Conservation (phyloP, 1,284 basidiomycete species). For the Microbotryomycetes sp. region DNA sequence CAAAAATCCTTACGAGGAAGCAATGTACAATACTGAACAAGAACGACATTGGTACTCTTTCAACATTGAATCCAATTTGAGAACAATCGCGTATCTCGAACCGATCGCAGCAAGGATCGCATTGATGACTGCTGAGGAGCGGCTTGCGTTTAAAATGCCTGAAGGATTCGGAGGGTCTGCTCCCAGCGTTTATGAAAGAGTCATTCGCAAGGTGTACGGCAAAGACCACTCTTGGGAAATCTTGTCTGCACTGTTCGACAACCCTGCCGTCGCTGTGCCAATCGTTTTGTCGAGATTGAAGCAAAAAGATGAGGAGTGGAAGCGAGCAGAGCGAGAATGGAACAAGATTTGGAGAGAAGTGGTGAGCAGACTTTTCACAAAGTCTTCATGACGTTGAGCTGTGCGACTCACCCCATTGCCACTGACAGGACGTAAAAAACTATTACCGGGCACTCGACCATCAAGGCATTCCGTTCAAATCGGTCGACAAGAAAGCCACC, state of each 20-base stretch:
- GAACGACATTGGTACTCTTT: conserved; percentile 55
- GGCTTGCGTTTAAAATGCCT: conserved; percentile 72
- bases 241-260: conserved; percentile 84
- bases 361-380: conserved; percentile 40
- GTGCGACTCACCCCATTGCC: background rate
- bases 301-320: conserved; percentile 97
- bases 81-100: conserved; percentile 27
- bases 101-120: conserved; percentile 56
- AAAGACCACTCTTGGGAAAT: conserved; percentile 75
- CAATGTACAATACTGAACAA: conserved; percentile 92
- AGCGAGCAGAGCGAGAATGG: conserved; percentile 90
- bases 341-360: conserved; percentile 95
- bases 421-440: conserved; percentile 28
- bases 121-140: conserved; percentile 83
- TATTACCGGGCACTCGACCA: conserved; percentile 55
- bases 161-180: conserved; percentile 82
- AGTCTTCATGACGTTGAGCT: background rate
- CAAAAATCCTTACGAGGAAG: conserved; percentile 95
- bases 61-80: conserved; percentile 30
- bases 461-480: conserved; percentile 90
- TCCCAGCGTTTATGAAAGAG: conserved; percentile 83
- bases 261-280: conserved; percentile 81
- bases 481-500: conserved; percentile 81
- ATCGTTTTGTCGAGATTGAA: conserved; percentile 86
- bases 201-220: conserved; percentile 92